A percentile compares a stretch with the other conserved stretches of the same genome.
phyloP scores from a whole-genome alignment of 345 rosid species.

The Eucalyptus curtisii region DNA sequence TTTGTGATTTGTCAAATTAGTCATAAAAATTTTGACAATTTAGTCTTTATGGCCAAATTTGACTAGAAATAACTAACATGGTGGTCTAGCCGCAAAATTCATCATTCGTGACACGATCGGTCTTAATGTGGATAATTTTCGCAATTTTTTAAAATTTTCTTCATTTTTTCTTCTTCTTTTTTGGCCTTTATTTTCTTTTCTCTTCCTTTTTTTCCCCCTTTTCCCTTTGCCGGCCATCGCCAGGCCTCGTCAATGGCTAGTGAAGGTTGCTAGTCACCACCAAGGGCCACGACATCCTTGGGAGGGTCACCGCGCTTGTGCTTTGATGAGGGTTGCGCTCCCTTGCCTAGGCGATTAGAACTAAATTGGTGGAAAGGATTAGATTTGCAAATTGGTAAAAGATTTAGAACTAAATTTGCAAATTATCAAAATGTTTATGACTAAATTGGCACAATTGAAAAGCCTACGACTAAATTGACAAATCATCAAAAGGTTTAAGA shows the following conservation, averaged over 20 bases:
- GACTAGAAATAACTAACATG: rapidly evolving
- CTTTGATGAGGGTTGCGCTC: background rate
- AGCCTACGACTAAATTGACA: background rate
- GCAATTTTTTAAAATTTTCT: too few relatives aligned
- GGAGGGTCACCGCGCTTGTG: too few relatives aligned
- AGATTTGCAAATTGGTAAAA: too few relatives aligned
- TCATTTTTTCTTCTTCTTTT: too few relatives aligned
- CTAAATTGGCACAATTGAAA: background rate
- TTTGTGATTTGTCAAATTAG: background rate
- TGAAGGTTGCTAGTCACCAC: background rate
- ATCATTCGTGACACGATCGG: rapidly evolving
- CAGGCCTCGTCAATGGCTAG: rapidly evolving
- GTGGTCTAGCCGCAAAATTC: background rate
- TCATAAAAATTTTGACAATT: background rate
- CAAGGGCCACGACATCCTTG: background rate
- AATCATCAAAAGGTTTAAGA: background rate
- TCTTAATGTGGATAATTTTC: rapidly evolving
- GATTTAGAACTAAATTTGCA: too few relatives aligned
- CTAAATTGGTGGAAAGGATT: too few relatives aligned
- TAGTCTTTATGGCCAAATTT: rapidly evolving
- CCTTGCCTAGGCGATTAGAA: too few relatives aligned
- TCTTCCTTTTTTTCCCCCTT: background rate
- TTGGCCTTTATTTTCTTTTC: background rate
- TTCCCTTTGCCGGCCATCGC: background rate
- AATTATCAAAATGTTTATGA: too few relatives aligned